Conservation (phyloP, 495 filamentous ascomycete species). For the Tetracladium marchalianum region DNA sequence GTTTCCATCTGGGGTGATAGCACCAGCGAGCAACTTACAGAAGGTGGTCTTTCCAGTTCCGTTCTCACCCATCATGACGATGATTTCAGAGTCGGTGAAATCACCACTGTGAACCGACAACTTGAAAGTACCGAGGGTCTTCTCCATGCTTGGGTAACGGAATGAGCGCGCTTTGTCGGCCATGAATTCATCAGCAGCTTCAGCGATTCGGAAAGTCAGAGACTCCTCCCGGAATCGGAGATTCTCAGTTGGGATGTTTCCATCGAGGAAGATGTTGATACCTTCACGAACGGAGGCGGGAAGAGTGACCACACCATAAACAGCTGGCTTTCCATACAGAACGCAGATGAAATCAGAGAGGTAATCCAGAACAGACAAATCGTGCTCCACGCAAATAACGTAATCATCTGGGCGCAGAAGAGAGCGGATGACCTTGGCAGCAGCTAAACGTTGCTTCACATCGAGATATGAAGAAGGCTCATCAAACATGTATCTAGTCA, state of each 20-base stretch:
- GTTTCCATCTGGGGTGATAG: conserved; percentile 73
- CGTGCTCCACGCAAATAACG: conserved; percentile 97
- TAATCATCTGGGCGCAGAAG: conserved; percentile 84
- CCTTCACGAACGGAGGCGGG: conserved; percentile 95
- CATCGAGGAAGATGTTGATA: conserved; percentile 99
- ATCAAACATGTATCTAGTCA: conserved; percentile 87
- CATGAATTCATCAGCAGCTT: conserved; percentile 84
- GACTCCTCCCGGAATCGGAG: conserved; percentile 96
- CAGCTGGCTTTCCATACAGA: conserved; percentile 87
- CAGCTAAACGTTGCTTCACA: conserved; percentile 93
- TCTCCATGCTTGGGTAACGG: conserved; percentile 81
- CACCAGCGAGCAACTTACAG: conserved; percentile 90
- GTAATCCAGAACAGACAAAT: conserved; percentile 95
- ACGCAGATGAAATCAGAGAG: conserved; percentile 97
- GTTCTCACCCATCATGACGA: conserved; percentile 99
- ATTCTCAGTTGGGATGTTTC: conserved; percentile 96
- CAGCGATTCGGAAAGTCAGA: conserved; percentile 89
- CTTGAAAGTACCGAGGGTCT: conserved; percentile 86
- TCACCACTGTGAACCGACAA: conserved; percentile 69
- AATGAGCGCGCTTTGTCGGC: conserved; percentile 78
- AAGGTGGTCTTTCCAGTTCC: conserved; percentile 96
- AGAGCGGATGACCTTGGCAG: conserved; percentile 82
- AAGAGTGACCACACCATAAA: conserved; percentile 97
- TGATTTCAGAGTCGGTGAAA: conserved; percentile 96
- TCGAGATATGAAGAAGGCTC: conserved; percentile 97